Evolutionary conservation across 352 stramenopile species (phyloP), one percentile per base, ranked within the genome.

Genomic region (Pythium coloratum): DNA sequence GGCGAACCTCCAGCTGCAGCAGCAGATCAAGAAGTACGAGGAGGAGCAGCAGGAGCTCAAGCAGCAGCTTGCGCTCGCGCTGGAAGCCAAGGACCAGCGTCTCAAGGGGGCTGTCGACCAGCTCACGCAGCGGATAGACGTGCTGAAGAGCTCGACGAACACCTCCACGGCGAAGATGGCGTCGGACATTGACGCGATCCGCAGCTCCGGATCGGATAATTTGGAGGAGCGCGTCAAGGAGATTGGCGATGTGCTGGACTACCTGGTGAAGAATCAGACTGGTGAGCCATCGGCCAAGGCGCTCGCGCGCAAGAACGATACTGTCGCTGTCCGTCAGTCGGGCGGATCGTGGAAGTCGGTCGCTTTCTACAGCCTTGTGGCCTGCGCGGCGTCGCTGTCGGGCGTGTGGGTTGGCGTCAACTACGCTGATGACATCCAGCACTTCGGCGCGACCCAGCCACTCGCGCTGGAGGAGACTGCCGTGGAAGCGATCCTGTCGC

Each of bases 11-110:
- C 36, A 76, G 36, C 61, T 82, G 33, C 44, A 70, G 30, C 36
- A 66, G 18, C 59, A 65, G 28, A 56, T 82, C 8, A 50, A 78
- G 66, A 66, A 78, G 26, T 71, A 72, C 46, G 72, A 80, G 12
- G 51, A 71, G 36, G 76, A 82, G 62, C 73, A 72, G 12, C 58
- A 80, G 34, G 62, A 78, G 24, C 66, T 82, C 16, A 71, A 82
- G 34, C 51, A 70, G 33, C 69, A 82, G 61, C 33, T 73, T 20
- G 44, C 60, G 0, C 55, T 47, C 13, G 60, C 59, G 0, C 50
- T 66, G 16, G 47, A 60, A 12, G 59, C 55, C 4, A 73, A 73
- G 58, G 65, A 66, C 12, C 24, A 50, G 16, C 38, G 54, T 12
- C 49, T 66, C 13, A 55, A 68, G 55, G 46, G 55, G 1, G 59